Conservation (phyloP, 345 rosid species). For the Eucalyptus curtisii region DNA sequence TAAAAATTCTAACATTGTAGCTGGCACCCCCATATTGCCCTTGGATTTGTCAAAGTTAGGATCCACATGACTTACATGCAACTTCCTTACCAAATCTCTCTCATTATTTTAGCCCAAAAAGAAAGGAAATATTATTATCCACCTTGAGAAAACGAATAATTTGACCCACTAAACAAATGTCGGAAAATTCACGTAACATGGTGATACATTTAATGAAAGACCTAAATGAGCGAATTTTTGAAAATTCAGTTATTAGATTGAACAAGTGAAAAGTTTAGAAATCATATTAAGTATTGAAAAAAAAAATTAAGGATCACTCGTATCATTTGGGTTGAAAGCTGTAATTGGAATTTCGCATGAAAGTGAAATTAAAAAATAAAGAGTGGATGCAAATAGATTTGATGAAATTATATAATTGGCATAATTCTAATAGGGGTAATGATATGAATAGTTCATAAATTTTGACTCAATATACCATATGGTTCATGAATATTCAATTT, state of each 20-base stretch:
- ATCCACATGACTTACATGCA: neutral
- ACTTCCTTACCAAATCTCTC: fast-evolving
- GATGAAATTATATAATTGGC: fast-evolving
- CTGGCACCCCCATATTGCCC: fast-evolving
- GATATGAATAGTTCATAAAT: fast-evolving
- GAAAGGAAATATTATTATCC: fast-evolving
- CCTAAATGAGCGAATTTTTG: neutral
- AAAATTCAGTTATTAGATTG: neutral
- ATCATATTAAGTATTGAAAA: neutral
- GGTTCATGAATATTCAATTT: fast-evolving
- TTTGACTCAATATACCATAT: fast-evolving
- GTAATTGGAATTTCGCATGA: fast-evolving
- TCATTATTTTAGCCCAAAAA: neutral
- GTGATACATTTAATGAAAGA: fast-evolving
- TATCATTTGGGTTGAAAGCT: fast-evolving
- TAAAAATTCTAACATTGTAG: fast-evolving
- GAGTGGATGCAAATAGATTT: fast-evolving
- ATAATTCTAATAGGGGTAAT: fast-evolving
- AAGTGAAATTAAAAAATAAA: fast-evolving
- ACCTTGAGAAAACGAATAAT: fast-evolving
- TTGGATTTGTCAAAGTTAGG: neutral
- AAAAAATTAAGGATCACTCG: fast-evolving
- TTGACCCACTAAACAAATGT: fast-evolving
- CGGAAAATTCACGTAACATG: fast-evolving
- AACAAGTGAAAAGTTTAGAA: fast-evolving